phyloP scores from a whole-genome alignment of 2,329 filamentous ascomycete species.

The Exophiala calicioides region DNA sequence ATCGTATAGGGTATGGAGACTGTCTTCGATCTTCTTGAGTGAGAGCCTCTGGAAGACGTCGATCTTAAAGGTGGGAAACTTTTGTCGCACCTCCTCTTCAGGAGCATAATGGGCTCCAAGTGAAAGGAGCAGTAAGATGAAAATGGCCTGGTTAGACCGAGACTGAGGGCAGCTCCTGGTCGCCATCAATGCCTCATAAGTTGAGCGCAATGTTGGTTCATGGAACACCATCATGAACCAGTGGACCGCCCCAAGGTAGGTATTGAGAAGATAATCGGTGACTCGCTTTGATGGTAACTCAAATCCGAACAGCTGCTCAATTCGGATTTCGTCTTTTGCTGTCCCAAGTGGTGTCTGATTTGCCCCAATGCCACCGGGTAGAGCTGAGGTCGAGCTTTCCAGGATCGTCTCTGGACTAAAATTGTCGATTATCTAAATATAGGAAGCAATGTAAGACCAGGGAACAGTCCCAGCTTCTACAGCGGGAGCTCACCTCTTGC shows the following conservation, averaged over 20 bases:
- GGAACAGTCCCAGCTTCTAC: background rate
- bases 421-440: conserved; percentile 28
- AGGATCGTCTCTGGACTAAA: conserved; percentile 23
- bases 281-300: conserved; percentile 36
- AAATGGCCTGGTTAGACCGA: conserved; percentile 40
- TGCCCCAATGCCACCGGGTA: conserved; percentile 19
- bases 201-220: conserved; percentile 43
- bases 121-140: conserved; percentile 42
- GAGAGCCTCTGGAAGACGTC: conserved; percentile 14
- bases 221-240: conserved; percentile 51
- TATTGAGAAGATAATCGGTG: conserved; percentile 39
- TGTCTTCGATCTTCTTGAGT: conserved; percentile 35
- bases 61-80: conserved; percentile 29
- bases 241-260: conserved; percentile 46
- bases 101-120: conserved; percentile 44
- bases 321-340: conserved; percentile 33
- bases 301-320: conserved; percentile 33
- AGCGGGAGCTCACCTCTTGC: conserved; percentile 13
- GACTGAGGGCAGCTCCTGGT: conserved; percentile 38
- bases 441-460: conserved; percentile 27
- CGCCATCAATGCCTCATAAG: conserved; percentile 36
- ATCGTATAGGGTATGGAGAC: conserved; percentile 46
- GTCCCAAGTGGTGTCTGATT: conserved; percentile 33
- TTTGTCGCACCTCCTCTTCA: conserved; percentile 17
- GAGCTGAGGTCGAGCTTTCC: conserved; percentile 20